Base-by-base conservation (phyloP, 2,329 filamentous ascomycete genomes). In the Pyrenophora graminea region DNA sequence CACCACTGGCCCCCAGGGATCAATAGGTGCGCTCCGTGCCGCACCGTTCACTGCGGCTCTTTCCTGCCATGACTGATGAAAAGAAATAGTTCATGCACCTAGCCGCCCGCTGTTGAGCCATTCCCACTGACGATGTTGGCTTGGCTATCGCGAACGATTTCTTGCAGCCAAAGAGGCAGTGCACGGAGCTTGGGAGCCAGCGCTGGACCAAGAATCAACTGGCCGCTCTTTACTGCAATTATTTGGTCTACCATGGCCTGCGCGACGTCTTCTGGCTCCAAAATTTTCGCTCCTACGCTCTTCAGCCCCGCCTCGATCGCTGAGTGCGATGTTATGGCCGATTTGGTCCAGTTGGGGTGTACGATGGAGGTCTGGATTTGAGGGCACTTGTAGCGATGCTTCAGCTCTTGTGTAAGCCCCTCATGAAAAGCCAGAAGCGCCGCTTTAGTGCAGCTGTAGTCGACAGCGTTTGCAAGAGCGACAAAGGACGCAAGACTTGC, bases 221-320 rank as follows among this genome's bases (percentile, higher is more conserved):
- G 76, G 18, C 72, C 73, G 45, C 75, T 73, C 53, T 66, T 70
- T 12, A 68, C 68, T 44, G 65, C 68, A 36, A 79, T 48, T 19
- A 79, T 73, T 56, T 79, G 76, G 43, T 73, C 68, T 1, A 77
- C 73, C 48, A 80, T 74, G 12, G 72, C 72, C 49, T 77, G 67
- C 15, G 73, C 68, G 6, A 79, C 74, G 36, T 70, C 58, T 45
- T 74, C 59, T 10, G 77, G 68, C 15, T 75, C 69, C 21, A 78
- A 58, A 6, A 79, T 59, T 13, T 61, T 56, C 6, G 59, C 61
- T 8, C 70, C 66, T 3, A 62, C 58, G 10, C 59, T 61, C 45
- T 69, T 56, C 18, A 79, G 59, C 2, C 69, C 61, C 6, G 63
- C 50, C 30, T 68, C 58, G 45, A 74, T 62, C 0, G 58, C 53